These are phyloP conservation scores for Aureobasidium sp. DNA, from an alignment of 2,329 filamentous ascomycete species.

Conservation along the genomic window DNA sequence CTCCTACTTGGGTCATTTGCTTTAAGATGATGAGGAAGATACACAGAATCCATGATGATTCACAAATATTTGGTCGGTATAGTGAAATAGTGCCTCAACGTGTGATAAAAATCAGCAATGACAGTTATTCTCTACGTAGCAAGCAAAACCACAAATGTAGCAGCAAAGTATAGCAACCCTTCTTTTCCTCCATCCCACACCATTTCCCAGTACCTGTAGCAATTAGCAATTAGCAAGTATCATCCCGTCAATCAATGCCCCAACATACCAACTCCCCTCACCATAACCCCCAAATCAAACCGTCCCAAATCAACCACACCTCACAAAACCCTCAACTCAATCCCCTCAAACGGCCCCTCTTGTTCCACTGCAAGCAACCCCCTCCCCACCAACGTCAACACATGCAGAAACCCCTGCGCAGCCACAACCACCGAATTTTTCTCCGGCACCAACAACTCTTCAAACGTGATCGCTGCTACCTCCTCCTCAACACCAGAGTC, in stretches of 20 bases:
- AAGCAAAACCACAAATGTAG: too few relatives aligned
- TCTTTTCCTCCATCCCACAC: not conserved
- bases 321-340: slow-evolving; percentile 2
- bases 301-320: not conserved
- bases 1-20: too few relatives aligned
- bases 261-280: not conserved
- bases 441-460: slow-evolving; percentile 57
- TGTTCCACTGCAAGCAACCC: slow-evolving; percentile 53
- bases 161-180: not conserved
- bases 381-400: slow-evolving; percentile 56
- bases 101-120: too few relatives aligned
- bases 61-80: too few relatives aligned
- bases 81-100: too few relatives aligned
- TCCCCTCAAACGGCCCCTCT: slow-evolving; percentile 30
- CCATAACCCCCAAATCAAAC: not conserved
- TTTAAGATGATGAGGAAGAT: too few relatives aligned
- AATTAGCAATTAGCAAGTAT: too few relatives aligned
- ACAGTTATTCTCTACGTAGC: too few relatives aligned
- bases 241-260: not conserved
- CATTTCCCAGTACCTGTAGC: not conserved
- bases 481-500: slow-evolving; percentile 27
- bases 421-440: slow-evolving; percentile 54
- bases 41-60: too few relatives aligned
- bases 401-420: slow-evolving; percentile 69
- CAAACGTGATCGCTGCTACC: slow-evolving; percentile 52